Conservation (phyloP, 2,329 filamentous ascomycete species). For the Hymenoscyphus fraxineus region DNA sequence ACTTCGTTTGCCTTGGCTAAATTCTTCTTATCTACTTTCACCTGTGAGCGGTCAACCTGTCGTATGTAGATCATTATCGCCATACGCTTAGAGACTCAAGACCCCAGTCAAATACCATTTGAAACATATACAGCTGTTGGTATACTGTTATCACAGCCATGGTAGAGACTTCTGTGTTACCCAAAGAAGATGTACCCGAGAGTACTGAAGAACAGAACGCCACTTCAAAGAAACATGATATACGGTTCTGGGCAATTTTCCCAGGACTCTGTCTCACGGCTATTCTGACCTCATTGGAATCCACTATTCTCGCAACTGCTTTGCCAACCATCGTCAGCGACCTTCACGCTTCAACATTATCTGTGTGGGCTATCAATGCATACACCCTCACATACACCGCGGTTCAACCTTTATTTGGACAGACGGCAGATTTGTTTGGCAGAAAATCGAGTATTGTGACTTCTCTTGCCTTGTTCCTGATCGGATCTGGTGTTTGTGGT, state of each 20-base stretch:
- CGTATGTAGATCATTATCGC: not conserved
- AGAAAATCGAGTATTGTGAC: conserved; percentile 58
- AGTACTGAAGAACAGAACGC: not conserved
- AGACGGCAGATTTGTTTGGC: conserved; percentile 64
- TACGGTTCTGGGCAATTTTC: not conserved
- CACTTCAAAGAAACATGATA: not conserved
- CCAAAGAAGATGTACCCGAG: not conserved
- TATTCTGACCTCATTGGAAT: not conserved
- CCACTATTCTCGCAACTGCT: conserved; percentile 38
- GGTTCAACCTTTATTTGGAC: conserved; percentile 46
- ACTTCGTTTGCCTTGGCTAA: not conserved
- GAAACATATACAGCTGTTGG: not conserved
- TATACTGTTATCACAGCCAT: not conserved
- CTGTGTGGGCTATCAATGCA: conserved; percentile 52
- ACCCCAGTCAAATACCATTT: not conserved
- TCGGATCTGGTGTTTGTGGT: conserved; percentile 59
- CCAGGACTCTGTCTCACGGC: not conserved
- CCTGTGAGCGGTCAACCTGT: not conserved
- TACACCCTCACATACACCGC: conserved; percentile 45
- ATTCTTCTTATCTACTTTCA: not conserved
- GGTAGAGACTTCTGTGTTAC: not conserved
- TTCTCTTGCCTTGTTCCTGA: conserved; percentile 60
- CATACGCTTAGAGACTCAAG: not conserved
- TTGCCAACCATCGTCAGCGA: conserved; percentile 39
- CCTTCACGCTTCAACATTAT: conserved; percentile 43